A percentile compares a stretch with the other conserved stretches of the same genome.
Conservation (phyloP, 176 grass and related monocot species). For the Aechmea fasciata region DNA sequence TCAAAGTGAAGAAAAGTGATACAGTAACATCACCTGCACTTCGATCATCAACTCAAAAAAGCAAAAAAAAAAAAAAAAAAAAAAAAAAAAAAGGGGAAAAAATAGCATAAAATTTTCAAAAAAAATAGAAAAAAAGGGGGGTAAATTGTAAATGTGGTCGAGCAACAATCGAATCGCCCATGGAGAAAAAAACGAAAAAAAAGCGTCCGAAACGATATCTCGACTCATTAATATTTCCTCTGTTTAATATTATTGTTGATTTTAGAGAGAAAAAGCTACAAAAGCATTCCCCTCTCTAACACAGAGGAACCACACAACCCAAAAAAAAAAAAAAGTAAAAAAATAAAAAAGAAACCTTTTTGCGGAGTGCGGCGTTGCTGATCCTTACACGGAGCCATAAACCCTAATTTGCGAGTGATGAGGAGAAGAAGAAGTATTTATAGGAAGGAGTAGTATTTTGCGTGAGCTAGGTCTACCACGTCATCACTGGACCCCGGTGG, state of each 20-base stretch:
- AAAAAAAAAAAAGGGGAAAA: background rate
- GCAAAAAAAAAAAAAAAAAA: background rate
- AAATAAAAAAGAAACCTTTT: too few species aligned
- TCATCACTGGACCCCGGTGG: too few species aligned
- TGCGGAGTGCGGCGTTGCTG: too few species aligned
- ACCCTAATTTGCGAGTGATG: too few species aligned
- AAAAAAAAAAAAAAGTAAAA: too few species aligned
- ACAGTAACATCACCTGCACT: slow-evolving; percentile 14
- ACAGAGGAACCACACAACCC: too few species aligned
- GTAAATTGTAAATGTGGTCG: slow-evolving; percentile 25
- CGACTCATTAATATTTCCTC: slow-evolving; percentile 47
- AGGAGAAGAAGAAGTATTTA: too few species aligned
- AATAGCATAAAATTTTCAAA: too few species aligned
- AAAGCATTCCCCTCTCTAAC: slow-evolving; percentile 14
- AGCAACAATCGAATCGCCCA: slow-evolving; percentile 69
- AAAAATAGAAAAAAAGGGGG: too few species aligned
- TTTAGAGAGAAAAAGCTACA: background rate
- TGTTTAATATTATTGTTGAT: background rate
- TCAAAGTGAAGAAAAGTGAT: slow-evolving; percentile 12
- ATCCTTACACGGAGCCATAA: too few species aligned
- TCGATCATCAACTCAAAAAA: background rate
- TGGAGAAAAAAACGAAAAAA: slow-evolving; percentile 8
- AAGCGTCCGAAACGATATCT: slow-evolving; percentile 83
- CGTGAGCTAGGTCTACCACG: too few species aligned
- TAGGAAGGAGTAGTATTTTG: too few species aligned